These are phyloP conservation scores for Cystobasidium pallidum DNA, from an alignment of 1,284 basidiomycete species.

Conservation along the genomic window DNA sequence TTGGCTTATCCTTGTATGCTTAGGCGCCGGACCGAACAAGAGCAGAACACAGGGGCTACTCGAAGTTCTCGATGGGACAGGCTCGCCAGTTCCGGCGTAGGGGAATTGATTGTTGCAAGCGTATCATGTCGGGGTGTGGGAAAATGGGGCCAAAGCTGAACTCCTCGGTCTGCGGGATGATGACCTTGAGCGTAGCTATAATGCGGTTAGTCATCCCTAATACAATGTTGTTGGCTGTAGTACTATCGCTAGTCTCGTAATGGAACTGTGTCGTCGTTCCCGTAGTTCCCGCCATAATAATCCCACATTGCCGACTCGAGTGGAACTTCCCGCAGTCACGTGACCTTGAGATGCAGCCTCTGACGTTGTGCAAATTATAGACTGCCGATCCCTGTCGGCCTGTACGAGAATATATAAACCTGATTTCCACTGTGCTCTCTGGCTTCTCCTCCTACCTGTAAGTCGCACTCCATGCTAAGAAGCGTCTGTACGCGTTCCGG, in stretches of 20 bases:
- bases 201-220: no score
- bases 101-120: not conserved
- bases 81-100: conserved; percentile 6
- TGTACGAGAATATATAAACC: not conserved
- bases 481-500: not conserved
- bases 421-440: not conserved
- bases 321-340: not conserved
- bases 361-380: not conserved
- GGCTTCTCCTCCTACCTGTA: not conserved
- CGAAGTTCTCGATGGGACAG: conserved; percentile 48
- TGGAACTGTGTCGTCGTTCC: no score
- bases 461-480: not conserved
- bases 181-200: no score
- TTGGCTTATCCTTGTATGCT: no score
- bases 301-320: no score
- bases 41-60: conserved; percentile 47
- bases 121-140: no score
- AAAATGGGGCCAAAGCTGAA: no score
- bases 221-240: no score
- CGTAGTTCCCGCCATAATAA: no score
- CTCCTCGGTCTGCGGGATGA: no score
- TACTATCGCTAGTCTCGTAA: no score
- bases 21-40: conserved; percentile 51
- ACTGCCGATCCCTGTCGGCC: not conserved
- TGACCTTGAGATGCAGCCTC: not conserved